Conservation (phyloP, 75 land plant genomes). For the Pinus tabuliformis region DNA sequence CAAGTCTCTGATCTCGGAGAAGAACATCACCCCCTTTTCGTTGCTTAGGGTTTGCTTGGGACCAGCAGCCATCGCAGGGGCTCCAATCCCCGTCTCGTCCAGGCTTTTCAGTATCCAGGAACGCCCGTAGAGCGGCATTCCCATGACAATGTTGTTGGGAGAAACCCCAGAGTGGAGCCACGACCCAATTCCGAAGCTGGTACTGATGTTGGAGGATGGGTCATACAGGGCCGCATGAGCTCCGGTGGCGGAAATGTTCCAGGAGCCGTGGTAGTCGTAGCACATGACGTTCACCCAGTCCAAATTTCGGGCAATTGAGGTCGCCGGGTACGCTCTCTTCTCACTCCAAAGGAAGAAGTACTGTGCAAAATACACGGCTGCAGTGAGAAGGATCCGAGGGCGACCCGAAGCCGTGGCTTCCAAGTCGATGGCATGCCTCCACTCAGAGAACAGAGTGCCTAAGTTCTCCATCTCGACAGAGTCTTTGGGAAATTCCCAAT, state of each 20-base stretch:
- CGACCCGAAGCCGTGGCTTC: constrained; percentile 22
- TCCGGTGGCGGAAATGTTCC: constrained; percentile 50
- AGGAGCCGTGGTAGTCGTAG: constrained; percentile 61
- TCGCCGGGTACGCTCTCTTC: constrained; percentile 37
- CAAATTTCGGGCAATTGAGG: constrained; percentile 29
- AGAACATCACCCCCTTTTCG: constrained; percentile 12
- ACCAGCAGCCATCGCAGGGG: constrained; percentile 36
- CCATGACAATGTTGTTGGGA: constrained; percentile 41
- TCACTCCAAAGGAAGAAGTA: background rate
- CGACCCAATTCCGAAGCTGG: constrained; percentile 44
- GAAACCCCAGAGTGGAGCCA: constrained; percentile 66
- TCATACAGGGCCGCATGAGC: constrained; percentile 53
- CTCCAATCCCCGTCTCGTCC: constrained; percentile 34
- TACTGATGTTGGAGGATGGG: constrained; percentile 28
- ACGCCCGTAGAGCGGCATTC: constrained; percentile 63
- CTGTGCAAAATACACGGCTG: constrained; percentile 58
- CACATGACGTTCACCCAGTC: constrained; percentile 64
- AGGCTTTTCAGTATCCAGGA: constrained; percentile 51
- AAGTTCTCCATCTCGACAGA: constrained; percentile 45
- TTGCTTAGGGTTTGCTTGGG: background rate
- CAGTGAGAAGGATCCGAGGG: constrained; percentile 40
- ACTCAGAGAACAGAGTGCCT: constrained; percentile 38
- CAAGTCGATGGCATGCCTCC: constrained; percentile 29
- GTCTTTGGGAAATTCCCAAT: constrained; percentile 63
- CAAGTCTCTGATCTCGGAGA: constrained; percentile 21